Evolutionary conservation across 371 early-diverging fungal genomes (phyloP).

Genomic region (Apophysomyces variabilis): DNA sequence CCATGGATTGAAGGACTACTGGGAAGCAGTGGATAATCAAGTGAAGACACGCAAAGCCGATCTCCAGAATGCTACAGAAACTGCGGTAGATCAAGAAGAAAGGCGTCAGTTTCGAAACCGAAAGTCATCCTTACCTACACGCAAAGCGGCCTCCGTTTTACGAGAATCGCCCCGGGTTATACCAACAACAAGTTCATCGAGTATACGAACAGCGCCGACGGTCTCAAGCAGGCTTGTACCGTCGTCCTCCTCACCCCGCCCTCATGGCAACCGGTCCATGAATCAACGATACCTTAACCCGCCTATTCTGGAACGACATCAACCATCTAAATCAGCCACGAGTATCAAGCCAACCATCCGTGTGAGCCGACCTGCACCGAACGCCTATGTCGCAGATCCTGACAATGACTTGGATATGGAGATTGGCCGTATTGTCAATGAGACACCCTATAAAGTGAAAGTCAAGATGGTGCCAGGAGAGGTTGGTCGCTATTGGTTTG

Average conservation of each 20-base stretch:
- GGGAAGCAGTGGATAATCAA: conserved; percentile 29
- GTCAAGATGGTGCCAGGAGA: conserved; percentile 64
- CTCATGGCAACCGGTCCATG: conserved; percentile 5
- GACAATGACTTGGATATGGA: conserved; percentile 74
- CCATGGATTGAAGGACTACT: conserved; percentile 23
- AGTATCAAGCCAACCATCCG: conserved; percentile 12
- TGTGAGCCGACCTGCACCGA: conserved; percentile 14
- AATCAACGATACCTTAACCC: conserved; percentile 5
- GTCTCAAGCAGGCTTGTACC: conserved; percentile 16
- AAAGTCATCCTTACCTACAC: conserved; percentile 50
- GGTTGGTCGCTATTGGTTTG: conserved; percentile 76
- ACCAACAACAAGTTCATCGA: conserved; percentile 29
- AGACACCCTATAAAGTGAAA: conserved; percentile 46
- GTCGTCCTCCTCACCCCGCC: conserved; percentile 23
- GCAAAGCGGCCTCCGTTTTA: conserved; percentile 35
- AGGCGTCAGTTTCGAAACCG: conserved; percentile 26
- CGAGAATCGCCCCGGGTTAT: conserved; percentile 13
- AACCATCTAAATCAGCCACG: conserved; percentile 40
- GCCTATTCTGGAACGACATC: conserved; percentile 19
- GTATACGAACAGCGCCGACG: conserved; percentile 18
- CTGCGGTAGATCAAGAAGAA: conserved; percentile 22
- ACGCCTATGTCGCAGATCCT: conserved; percentile 69
- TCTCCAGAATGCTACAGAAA: conserved; percentile 33
- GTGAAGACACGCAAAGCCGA: conserved; percentile 39
- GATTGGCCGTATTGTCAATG: conserved; percentile 72